Conservation (phyloP, 1,284 basidiomycete genomes). For the Melampsora larici-populina region DNA sequence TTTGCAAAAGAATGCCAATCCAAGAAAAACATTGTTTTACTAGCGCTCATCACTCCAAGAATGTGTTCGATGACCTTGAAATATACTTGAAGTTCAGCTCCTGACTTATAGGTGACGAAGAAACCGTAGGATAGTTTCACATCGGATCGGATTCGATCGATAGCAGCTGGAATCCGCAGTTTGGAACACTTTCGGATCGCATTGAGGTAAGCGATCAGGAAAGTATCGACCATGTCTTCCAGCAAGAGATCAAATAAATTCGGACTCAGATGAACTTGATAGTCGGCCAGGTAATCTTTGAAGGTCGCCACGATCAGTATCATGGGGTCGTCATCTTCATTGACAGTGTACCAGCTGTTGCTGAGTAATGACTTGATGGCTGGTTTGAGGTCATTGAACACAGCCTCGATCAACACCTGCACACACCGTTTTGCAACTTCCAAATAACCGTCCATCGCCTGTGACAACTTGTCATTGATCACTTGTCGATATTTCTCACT, state of each 20-base stretch:
- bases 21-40: no score
- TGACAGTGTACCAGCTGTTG: slow-evolving; percentile 68
- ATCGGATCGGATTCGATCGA: no score
- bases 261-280: slow-evolving; percentile 82
- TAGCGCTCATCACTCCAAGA: no score
- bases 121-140: no score
- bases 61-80: no score
- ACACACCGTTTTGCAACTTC: slow-evolving; percentile 97
- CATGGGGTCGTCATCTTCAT: slow-evolving; percentile 63
- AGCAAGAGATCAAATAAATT: slow-evolving; percentile 86
- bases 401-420: slow-evolving; percentile 84
- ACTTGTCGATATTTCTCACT: slow-evolving; percentile 82
- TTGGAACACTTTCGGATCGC: slow-evolving; percentile 80
- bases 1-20: slow-evolving; percentile 97
- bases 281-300: slow-evolving; percentile 91
- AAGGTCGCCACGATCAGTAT: slow-evolving; percentile 88
- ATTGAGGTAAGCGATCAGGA: slow-evolving; percentile 86
- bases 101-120: no score
- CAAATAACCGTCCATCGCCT: slow-evolving; percentile 95
- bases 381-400: slow-evolving; percentile 90
- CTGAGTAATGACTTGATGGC: slow-evolving; percentile 82
- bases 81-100: no score
- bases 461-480: slow-evolving; percentile 83
- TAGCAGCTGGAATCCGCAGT: slow-evolving; percentile 78
- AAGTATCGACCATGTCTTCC: slow-evolving; percentile 87